A percentile compares a stretch with the other conserved stretches of the same genome.
Conservation (phyloP, 2,329 filamentous ascomycete genomes). For the Nothopassalora personata region DNA sequence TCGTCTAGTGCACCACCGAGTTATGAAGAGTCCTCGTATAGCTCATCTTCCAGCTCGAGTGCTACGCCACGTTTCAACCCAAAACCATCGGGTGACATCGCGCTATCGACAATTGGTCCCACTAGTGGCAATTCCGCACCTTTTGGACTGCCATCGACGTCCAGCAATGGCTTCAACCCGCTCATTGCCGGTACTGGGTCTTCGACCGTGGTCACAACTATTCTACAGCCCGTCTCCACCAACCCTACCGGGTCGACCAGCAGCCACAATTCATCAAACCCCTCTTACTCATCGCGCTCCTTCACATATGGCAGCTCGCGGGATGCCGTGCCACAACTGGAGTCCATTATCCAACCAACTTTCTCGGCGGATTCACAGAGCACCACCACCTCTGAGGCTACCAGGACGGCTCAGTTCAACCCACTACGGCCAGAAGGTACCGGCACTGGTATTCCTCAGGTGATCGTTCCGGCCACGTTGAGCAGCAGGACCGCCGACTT, state of each 20-base stretch:
- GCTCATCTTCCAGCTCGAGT: not conserved
- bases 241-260: not conserved
- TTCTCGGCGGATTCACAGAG: not conserved
- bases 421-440: not conserved
- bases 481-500: not conserved
- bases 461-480: conserved; percentile 3
- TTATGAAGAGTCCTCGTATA: not conserved
- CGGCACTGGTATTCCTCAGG: conserved; percentile 6
- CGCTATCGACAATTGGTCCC: not conserved
- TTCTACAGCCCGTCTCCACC: not conserved
- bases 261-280: not conserved
- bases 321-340: not conserved
- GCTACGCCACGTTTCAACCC: not conserved
- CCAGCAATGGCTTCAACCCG: not conserved
- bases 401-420: not conserved
- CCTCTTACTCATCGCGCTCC: not conserved
- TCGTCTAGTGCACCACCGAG: not conserved
- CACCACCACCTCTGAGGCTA: not conserved
- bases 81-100: not conserved
- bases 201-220: not conserved
- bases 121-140: not conserved
- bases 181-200: not conserved
- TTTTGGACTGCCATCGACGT: not conserved
- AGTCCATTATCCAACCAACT: not conserved
- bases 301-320: not conserved